Conservation (phyloP, 2,329 filamentous ascomycete genomes). For the Talaromyces sp. region DNA sequence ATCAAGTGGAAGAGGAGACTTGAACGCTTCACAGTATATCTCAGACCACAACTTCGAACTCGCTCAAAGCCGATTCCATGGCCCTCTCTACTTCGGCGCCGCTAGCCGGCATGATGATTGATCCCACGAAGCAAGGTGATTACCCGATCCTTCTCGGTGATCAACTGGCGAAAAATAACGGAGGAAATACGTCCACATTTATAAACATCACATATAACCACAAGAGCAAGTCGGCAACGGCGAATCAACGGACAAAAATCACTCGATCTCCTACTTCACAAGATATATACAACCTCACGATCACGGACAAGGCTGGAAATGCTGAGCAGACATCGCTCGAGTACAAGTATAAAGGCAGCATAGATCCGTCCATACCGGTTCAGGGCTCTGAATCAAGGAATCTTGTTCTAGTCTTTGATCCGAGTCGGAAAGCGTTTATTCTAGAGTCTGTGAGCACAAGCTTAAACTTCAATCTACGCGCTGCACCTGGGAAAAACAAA, state of each 20-base stretch:
- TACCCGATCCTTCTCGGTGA: slow-evolving; percentile 48
- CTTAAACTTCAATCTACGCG: slow-evolving; percentile 81
- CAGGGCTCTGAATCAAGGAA: slow-evolving; percentile 31
- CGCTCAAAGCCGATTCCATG: slow-evolving; percentile 25
- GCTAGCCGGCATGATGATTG: slow-evolving; percentile 33
- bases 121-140: slow-evolving; percentile 45
- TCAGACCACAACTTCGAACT: background rate
- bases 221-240: slow-evolving; percentile 42
- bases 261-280: slow-evolving; percentile 32
- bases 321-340: slow-evolving; percentile 38
- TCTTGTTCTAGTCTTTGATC: slow-evolving; percentile 68
- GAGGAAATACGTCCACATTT: slow-evolving; percentile 25
- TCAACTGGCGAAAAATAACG: slow-evolving; percentile 33
- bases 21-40: background rate
- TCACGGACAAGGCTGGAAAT: slow-evolving; percentile 42
- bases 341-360: slow-evolving; percentile 41
- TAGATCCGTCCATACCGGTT: slow-evolving; percentile 34
- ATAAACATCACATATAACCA: slow-evolving; percentile 48
- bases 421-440: slow-evolving; percentile 69
- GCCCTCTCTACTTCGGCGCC: slow-evolving; percentile 28
- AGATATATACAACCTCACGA: slow-evolving; percentile 40
- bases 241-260: slow-evolving; percentile 39
- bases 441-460: slow-evolving; percentile 78
- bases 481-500: slow-evolving; percentile 64
- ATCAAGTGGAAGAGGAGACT: background rate